Base-by-base conservation (phyloP, 371 early-diverging fungal species). In the Actinomucor elegans region DNA sequence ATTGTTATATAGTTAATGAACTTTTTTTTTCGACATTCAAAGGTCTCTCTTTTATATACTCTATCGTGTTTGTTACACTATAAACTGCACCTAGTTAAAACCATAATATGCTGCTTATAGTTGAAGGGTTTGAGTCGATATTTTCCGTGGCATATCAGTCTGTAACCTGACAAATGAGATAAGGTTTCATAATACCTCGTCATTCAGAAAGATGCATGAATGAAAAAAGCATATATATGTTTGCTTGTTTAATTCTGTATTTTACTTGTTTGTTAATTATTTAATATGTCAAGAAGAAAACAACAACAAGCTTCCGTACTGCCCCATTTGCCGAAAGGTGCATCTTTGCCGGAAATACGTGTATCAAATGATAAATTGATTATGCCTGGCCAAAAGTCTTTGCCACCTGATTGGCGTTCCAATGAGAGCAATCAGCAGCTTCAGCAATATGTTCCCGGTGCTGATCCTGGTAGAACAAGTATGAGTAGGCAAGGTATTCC, bases 291-390 rank as follows among this genome's bases (percentile, higher is more conserved):
- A 49, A 52, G 38, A 37, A 31, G 43, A 35, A 38, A 49, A 48
- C 48, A 41, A 42, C 41, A 47, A 41, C 28, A 38, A 34, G 15
- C 54, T 40, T 51, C 59, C n/a, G 52, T 57, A 17, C 45, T 74
- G 35, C 71, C 71, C 18, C 75, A 74, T 57, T 46, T 74, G 21
- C 71, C 75, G 6, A 61, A 61, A 35, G 66, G 71, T n/a, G 59
- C 57, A 38, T 44, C 56, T 23, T 59, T 68, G 55, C 66, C 64
- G 3, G 37, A 64, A 5, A 36, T 42, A 12, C 55, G 52, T 41
- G 56, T 49, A 2, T 29, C 46, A 11, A 36, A 42, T 23, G 17
- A 29, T 10, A 29, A 36, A 18, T 48, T 45, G 10, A 33, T 46
- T 20, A 68, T 59, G 59, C 65, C 64, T 3, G 64, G 64, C n/a